These are phyloP conservation scores for Camellia japonica DNA, from an alignment of 148 eudicot genomes.

Conservation along the genomic window DNA sequence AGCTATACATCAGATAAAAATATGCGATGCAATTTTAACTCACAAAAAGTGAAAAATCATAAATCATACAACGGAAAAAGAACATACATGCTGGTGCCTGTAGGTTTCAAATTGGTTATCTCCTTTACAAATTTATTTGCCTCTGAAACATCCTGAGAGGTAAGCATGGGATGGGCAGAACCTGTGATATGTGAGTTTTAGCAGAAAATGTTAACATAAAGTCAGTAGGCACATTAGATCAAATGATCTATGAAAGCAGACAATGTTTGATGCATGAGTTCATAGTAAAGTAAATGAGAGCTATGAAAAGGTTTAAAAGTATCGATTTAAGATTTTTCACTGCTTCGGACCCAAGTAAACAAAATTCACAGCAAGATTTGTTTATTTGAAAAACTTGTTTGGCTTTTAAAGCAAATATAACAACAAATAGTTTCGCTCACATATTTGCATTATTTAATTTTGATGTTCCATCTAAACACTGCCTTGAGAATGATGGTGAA, in stretches of 20 bases:
- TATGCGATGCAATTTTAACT: background rate
- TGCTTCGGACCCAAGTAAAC: background rate
- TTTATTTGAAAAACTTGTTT: background rate
- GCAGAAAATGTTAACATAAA: background rate
- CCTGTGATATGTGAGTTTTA: conserved; percentile 34
- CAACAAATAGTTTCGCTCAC: background rate
- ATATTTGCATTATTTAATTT: background rate
- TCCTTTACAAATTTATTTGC: conserved; percentile 62
- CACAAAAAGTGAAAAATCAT: background rate
- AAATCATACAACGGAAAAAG: conserved; percentile 10
- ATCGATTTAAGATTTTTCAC: background rate
- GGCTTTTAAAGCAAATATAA: background rate
- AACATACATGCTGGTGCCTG: conserved; percentile 70
- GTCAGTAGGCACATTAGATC: background rate
- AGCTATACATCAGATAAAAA: background rate
- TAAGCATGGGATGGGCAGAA: conserved; percentile 87
- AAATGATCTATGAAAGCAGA: background rate
- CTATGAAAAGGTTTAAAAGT: background rate
- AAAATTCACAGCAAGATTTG: background rate
- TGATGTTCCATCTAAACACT: background rate
- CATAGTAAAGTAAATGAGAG: conserved; percentile 4
- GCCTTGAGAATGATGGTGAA: background rate
- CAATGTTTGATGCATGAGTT: background rate
- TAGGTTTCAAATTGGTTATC: conserved; percentile 38
- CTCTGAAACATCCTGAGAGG: conserved; percentile 58